Percentiles rank a stretch among this genome's conserved stretches.
These are phyloP conservation scores for Paramecium sexaurelia DNA, from an alignment of 73 alveolate genomes.

Conservation along the genomic window DNA sequence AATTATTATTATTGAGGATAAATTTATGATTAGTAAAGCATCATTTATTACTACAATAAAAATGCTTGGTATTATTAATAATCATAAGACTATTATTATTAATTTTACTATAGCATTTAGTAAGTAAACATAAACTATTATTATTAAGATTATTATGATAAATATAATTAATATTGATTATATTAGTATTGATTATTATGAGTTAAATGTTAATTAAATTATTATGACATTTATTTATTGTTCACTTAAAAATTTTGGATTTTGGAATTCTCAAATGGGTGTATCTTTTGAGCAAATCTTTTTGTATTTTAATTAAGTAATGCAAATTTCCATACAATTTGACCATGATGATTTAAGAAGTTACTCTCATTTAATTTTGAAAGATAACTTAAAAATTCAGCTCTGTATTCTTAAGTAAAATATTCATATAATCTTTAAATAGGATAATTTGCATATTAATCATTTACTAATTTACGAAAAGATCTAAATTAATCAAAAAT, in stretches of 20 bases:
- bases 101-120: not conserved
- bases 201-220: not conserved
- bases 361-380: not conserved
- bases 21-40: not conserved
- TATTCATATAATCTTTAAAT: not conserved
- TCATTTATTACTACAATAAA: not conserved
- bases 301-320: not conserved
- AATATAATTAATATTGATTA: not conserved
- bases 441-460: slow-evolving; percentile 56
- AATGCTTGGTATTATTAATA: not conserved
- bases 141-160: not conserved
- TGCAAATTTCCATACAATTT: slow-evolving; percentile 18
- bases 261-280: not conserved
- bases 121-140: not conserved
- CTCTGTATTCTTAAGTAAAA: not conserved
- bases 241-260: not conserved
- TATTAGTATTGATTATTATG: not conserved
- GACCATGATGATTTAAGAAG: slow-evolving; percentile 10
- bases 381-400: not conserved
- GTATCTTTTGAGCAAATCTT: not conserved
- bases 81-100: not conserved
- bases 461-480: slow-evolving; percentile 58
- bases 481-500: not conserved
- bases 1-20: not conserved
- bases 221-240: not conserved